Base-by-base conservation (phyloP, 148 eudicot genomes). In the Amaranthus palmeri region DNA sequence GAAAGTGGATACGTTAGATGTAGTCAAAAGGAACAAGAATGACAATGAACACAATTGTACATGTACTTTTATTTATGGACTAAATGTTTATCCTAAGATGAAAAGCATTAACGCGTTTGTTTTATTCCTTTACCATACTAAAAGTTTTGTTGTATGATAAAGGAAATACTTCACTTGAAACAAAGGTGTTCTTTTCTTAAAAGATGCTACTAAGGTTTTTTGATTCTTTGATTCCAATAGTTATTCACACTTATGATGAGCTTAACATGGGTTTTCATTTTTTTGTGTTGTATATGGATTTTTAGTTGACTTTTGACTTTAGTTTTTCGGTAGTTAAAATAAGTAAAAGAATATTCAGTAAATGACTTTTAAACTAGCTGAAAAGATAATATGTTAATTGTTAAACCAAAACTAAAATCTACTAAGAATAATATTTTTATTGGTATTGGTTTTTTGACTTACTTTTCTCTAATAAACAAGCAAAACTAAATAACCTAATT, bases 151-250 rank as follows among this genome's bases (percentile, higher is more conserved):
- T 11, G 17, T 4, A 66, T 54, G 65, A 63, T 15, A 17, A 53
- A 40, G 14, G 58, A 44, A 14, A 12, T 44, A 40, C 40, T 53
- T 25, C 13, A 65, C 6, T 5, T 56, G 79, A 40, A 55, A 49
- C 36, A 56, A 17, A 43, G 69, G 43, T 65, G 52, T 65, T 46
- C 68, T 72, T 67, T 72, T 45, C 80, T 72, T 72, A 72, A 61
- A 44, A 53, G n/a, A 9, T 43, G 36, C 36, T 25, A 25, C 2
- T 25, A 44, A 7, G 62, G 51, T 53, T 42, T 48, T 58, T 0
- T 57, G 51, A 46, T 72, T 13, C 14, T 66, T 72, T n/a, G 15
- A 17, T 54, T 73, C 55, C 17, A 15, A 59, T 18, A 18, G 10
- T 4, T 8, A 5, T 76, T 18, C 63, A 15, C 13, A 49, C 47